Evolutionary conservation across 352 stramenopile species (phyloP).

Genomic region (Phytopythium montanum): DNA sequence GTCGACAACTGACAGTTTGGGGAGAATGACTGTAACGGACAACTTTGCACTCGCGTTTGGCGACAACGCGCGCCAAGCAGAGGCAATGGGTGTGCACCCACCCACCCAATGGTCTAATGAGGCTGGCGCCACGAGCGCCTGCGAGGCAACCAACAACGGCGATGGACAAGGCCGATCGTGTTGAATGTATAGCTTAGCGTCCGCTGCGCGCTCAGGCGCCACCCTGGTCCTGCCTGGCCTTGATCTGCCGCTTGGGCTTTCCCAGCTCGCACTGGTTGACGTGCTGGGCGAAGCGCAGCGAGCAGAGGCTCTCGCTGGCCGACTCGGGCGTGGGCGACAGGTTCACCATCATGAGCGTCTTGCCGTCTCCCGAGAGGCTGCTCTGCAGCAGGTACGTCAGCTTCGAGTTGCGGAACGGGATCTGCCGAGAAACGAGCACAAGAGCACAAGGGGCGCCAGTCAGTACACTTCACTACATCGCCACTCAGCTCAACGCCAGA

Average conservation of each 20-base stretch:
- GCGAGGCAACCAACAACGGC: background rate
- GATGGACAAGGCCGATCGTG: background rate
- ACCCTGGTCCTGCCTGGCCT: conserved; percentile 59
- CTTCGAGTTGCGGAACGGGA: conserved; percentile 85
- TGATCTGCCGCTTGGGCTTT: conserved; percentile 92
- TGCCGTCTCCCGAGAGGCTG: conserved; percentile 96
- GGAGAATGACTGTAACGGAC: no score
- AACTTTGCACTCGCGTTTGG: no score
- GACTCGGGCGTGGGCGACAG: conserved; percentile 95
- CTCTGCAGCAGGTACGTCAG: conserved; percentile 76
- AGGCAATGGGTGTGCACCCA: no score
- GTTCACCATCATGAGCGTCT: conserved; percentile 99
- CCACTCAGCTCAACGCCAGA: conserved; percentile 7
- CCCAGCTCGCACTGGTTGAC: conserved; percentile 97
- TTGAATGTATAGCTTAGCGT: background rate
- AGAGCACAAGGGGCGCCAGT: background rate
- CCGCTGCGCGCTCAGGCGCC: background rate
- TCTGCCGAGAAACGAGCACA: background rate
- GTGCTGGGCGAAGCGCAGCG: conserved; percentile 95
- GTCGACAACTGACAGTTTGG: no score
- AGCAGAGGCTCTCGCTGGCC: conserved; percentile 96
- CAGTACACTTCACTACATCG: background rate
- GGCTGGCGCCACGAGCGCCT: no score
- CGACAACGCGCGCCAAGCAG: no score
- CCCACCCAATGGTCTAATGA: no score